Evolutionary conservation across 768 basidiomycete genomes (phyloP).

Genomic region (Kwoniella sp.): DNA sequence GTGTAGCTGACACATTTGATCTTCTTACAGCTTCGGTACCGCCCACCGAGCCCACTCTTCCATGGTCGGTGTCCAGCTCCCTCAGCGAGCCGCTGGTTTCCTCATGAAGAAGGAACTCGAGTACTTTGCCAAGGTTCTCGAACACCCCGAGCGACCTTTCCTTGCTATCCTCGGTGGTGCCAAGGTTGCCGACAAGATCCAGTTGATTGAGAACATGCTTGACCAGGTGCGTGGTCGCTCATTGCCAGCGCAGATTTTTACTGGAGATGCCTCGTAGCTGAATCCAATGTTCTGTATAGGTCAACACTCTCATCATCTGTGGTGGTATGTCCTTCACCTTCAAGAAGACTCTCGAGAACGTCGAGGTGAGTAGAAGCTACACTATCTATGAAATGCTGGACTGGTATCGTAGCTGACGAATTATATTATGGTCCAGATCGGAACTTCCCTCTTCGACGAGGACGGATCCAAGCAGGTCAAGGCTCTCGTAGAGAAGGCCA

Average conservation of each 20-base stretch:
- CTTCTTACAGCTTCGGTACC: conserved; percentile 70
- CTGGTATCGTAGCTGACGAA: conserved; percentile 12
- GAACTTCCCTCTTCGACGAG: conserved; percentile 88
- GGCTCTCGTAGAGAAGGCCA: conserved; percentile 83
- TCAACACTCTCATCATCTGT: conserved; percentile 91
- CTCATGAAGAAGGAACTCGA: conserved; percentile 98
- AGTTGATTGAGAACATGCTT: conserved; percentile 97
- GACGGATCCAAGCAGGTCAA: conserved; percentile 84
- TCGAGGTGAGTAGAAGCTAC: conserved; percentile 60
- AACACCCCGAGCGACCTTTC: conserved; percentile 92
- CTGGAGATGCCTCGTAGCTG: too few relatives aligned
- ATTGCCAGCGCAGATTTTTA: too few relatives aligned
- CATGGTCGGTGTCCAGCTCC: conserved; percentile 94
- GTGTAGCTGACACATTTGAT: neutral
- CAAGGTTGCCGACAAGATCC: conserved; percentile 98
- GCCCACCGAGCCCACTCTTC: conserved; percentile 98
- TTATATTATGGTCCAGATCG: conserved; percentile 65
- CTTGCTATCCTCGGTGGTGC: conserved; percentile 97
- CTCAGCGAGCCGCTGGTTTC: conserved; percentile 90
- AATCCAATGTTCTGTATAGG: conserved; percentile 65
- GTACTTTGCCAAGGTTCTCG: conserved; percentile 96
- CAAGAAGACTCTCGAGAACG: conserved; percentile 85
- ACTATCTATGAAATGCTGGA: too few relatives aligned
- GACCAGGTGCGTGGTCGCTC: conserved; percentile 88
- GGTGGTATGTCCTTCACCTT: conserved; percentile 99